These are phyloP conservation scores for Cladosporium sp. DNA, from an alignment of 2,329 filamentous ascomycete genomes.

Conservation along the genomic window DNA sequence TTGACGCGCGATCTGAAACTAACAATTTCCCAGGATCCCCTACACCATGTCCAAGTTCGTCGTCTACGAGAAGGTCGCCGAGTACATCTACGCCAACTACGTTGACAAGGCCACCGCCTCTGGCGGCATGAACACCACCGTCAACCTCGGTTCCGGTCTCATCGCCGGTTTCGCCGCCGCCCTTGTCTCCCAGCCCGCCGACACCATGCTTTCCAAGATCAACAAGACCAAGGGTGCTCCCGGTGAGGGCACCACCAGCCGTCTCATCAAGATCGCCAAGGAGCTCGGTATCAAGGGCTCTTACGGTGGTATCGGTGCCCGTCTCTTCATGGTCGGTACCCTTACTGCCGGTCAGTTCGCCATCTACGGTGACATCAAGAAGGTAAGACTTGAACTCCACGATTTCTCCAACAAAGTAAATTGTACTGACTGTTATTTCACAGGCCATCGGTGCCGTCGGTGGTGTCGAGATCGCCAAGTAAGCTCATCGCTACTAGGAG, in stretches of 20 bases:
- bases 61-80: constrained; percentile 85
- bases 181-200: constrained; percentile 83
- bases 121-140: constrained; percentile 69
- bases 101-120: constrained; percentile 73
- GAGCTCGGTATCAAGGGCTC: constrained; percentile 77
- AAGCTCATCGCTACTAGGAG: constrained; percentile 14
- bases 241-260: constrained; percentile 78
- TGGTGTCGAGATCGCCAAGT: constrained; percentile 68
- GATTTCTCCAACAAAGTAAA: neutral
- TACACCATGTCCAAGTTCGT: constrained; percentile 97
- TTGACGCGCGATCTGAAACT: constrained; percentile 12
- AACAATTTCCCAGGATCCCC: constrained; percentile 63
- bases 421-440: constrained; percentile 19
- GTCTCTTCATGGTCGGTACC: constrained; percentile 74
- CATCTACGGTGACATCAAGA: constrained; percentile 81
- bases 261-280: constrained; percentile 84
- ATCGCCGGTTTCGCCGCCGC: constrained; percentile 86
- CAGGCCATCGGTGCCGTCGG: constrained; percentile 64
- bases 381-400: constrained; percentile 41
- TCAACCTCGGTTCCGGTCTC: constrained; percentile 84
- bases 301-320: constrained; percentile 79
- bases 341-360: constrained; percentile 81
- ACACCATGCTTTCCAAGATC: constrained; percentile 94
- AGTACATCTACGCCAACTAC: constrained; percentile 64
- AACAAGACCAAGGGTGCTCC: constrained; percentile 91